Base-by-base conservation (phyloP, 345 rosid species). In the Rhodamnia argentea region DNA sequence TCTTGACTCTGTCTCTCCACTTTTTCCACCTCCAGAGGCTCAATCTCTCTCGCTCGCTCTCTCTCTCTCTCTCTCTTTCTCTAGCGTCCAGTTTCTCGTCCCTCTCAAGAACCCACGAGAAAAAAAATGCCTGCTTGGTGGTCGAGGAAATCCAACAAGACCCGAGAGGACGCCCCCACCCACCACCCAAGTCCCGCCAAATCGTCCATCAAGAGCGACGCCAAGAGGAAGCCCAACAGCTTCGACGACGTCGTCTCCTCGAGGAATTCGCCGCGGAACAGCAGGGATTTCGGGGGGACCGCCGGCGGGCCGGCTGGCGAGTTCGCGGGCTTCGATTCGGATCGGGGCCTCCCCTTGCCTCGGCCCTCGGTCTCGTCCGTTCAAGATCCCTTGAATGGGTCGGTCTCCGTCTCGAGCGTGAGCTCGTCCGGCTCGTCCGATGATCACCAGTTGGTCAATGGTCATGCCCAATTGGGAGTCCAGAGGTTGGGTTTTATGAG, bases 401-500 rank as follows among this genome's bases (percentile, higher is more conserved):
- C 97, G 82, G 91, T 82, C 54, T 94, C 98, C 22, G 90, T 92
- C 52, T 96, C 96, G 0, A 96, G 99, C 89, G 91, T 94, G 52
- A 94, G 99, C 92, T 97, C 99, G 4, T 94, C 95, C 13, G 98
- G 96, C 59, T 95, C 99, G 13, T 92, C 93, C 32, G 99, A 95
- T 14, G 99, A 95, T 92, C 96, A 90, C 74, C 89, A 60, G 84
- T 82, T 84, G 86, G 87, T 85, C 27, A 84, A 32, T 89, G 91
- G 86, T 86, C 93, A 89, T 81, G 85, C 85, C 91, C 95, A 87
- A 85, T 89, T 90, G 85, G 90, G 83, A 75, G 87, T 82, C 76
- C 84, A 47, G 90, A 95, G 98, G 99, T 95, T 54, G 83, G 91
- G 78, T 44, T 62, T 57, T 85, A 37, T 27, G 76, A 16, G 57